Evolutionary conservation across 495 filamentous ascomycete species (phyloP).

Genomic region (Niebla homalea): DNA sequence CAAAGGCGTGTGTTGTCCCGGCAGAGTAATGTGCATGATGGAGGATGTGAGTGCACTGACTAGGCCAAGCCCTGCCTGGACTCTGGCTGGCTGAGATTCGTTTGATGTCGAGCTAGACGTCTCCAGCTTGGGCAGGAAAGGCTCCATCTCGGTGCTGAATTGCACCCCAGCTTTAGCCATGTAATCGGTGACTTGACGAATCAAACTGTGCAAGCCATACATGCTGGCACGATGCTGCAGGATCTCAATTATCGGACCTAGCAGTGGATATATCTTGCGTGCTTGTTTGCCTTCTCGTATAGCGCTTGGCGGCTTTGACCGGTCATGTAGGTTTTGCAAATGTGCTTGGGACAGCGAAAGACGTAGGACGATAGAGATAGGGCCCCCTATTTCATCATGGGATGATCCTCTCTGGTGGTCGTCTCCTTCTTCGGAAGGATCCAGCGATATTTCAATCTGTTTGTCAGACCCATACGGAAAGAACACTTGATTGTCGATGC

Average conservation of each 20-base stretch:
- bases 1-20: neutral
- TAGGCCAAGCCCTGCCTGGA: neutral
- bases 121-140: neutral
- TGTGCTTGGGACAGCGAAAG: constrained; percentile 63
- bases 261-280: constrained; percentile 42
- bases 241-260: constrained; percentile 52
- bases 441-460: constrained; percentile 51
- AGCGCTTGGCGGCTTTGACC: constrained; percentile 48
- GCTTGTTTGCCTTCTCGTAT: constrained; percentile 36
- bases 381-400: constrained; percentile 14
- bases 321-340: constrained; percentile 47
- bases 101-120: neutral
- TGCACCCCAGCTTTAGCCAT: constrained; percentile 31
- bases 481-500: constrained; percentile 5
- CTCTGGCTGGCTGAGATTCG: neutral
- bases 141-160: constrained; percentile 22
- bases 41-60: neutral
- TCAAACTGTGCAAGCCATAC: constrained; percentile 24
- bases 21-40: neutral
- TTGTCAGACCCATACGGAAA: constrained; percentile 28
- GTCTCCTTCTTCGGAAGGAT: constrained; percentile 35
- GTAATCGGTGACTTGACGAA: constrained; percentile 25
- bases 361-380: constrained; percentile 44
- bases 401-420: constrained; percentile 16
- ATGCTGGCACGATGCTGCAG: constrained; percentile 44